These are phyloP conservation scores for Syzygium malaccense DNA, from an alignment of 441 rosid species.

Conservation along the genomic window DNA sequence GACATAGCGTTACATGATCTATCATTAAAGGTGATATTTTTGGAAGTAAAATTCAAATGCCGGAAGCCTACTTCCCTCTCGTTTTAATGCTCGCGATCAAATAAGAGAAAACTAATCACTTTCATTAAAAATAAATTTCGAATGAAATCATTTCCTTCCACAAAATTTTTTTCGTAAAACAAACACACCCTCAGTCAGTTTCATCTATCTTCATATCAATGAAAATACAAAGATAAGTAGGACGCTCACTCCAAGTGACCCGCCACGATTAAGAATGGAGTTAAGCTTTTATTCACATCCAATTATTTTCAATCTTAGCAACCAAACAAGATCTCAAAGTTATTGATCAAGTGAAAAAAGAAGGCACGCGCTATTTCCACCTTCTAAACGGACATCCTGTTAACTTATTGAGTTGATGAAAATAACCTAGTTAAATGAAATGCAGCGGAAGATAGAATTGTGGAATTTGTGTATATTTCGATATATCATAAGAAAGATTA, in stretches of 20 bases:
- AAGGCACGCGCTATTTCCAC: neutral
- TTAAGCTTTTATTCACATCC: neutral
- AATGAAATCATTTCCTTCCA: neutral
- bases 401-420: fast-evolving
- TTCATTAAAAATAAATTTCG: neutral
- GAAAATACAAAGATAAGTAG: too few species aligned
- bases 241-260: neutral
- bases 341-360: neutral
- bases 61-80: neutral
- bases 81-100: neutral
- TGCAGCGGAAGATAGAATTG: too few species aligned
- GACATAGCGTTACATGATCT: neutral
- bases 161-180: neutral
- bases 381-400: neutral
- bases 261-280: neutral
- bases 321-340: neutral
- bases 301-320: neutral
- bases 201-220: neutral
- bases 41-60: neutral
- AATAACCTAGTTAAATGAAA: neutral
- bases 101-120: neutral
- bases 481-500: too few species aligned
- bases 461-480: too few species aligned
- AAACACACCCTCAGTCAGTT: fast-evolving
- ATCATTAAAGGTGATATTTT: neutral